phyloP scores from a whole-genome alignment of 129 eudicot species.

The Logfia minima region DNA sequence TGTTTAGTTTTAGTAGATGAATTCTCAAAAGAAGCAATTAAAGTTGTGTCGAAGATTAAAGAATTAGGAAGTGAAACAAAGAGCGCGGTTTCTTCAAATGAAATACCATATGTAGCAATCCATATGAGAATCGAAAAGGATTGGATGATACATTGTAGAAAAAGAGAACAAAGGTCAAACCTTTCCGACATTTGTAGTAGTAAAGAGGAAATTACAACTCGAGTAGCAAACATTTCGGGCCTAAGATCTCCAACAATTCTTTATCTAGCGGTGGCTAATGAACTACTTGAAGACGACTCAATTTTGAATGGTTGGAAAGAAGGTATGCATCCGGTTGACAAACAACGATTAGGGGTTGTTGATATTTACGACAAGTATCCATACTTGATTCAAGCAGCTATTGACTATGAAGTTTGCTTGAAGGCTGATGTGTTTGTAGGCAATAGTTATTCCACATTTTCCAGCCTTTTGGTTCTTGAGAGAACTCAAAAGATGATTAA shows the following conservation, averaged over 20 bases:
- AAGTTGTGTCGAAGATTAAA: conserved; percentile 64
- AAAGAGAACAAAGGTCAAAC: conserved; percentile 60
- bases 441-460: conserved; percentile 90
- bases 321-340: conserved; percentile 69
- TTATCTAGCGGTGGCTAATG: conserved; percentile 86
- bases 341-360: conserved; percentile 62
- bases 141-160: conserved; percentile 98
- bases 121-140: conserved; percentile 98
- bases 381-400: conserved; percentile 79
- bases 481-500: conserved; percentile 62
- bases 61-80: conserved; percentile 41
- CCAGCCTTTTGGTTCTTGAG: conserved; percentile 87
- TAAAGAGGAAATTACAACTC: conserved; percentile 66
- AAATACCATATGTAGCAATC: conserved; percentile 70
- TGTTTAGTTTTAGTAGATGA: conserved; percentile 81
- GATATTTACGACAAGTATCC: conserved; percentile 60
- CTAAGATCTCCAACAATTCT: conserved; percentile 48
- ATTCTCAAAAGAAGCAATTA: conserved; percentile 65
- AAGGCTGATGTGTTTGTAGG: conserved; percentile 82
- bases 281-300: conserved; percentile 73
- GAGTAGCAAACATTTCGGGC: conserved; percentile 59
- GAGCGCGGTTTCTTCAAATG: conserved; percentile 1
- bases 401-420: conserved; percentile 89
- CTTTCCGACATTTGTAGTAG: conserved; percentile 74
- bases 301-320: conserved; percentile 69